phyloP scores from a whole-genome alignment of 345 rosid species.

The Hirschfeldia incana region DNA sequence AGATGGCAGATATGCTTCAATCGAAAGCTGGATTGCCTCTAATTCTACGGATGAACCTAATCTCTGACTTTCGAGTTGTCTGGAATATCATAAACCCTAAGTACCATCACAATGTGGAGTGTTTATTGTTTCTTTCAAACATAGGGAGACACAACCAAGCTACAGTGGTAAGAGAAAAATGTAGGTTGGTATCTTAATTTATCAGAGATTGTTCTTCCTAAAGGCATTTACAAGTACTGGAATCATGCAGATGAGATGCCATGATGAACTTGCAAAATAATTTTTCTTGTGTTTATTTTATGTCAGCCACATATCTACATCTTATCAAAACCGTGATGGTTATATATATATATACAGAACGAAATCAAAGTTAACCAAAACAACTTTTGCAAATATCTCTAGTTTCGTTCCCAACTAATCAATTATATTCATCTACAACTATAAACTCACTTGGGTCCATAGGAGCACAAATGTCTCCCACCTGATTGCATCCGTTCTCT shows the following conservation, averaged over 20 bases:
- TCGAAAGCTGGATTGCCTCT: conserved; percentile 70
- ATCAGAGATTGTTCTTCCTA: not conserved
- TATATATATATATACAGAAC: not conserved
- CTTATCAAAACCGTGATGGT: not conserved
- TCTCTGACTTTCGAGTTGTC: conserved; percentile 55
- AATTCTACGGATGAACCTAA: conserved; percentile 42
- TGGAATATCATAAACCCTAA: conserved; percentile 58
- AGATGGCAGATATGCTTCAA: conserved; percentile 72
- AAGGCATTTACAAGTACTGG: not conserved
- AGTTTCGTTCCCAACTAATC: not conserved
- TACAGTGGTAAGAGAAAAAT: conserved; percentile 5
- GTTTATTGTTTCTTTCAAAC: conserved; percentile 50
- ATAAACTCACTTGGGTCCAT: not conserved
- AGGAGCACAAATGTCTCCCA: not conserved
- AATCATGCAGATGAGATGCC: not conserved
- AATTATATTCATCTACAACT: not conserved
- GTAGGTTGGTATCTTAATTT: conserved; percentile 30
- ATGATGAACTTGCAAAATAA: not conserved
- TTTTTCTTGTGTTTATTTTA: not conserved
- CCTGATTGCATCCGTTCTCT: not conserved
- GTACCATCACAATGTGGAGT: conserved; percentile 54
- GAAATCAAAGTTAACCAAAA: not conserved
- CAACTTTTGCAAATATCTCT: not conserved
- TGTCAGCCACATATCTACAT: not conserved
- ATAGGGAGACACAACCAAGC: conserved; percentile 40